Base-by-base conservation (phyloP, 495 filamentous ascomycete species). In the Trichoderma parareesei region DNA sequence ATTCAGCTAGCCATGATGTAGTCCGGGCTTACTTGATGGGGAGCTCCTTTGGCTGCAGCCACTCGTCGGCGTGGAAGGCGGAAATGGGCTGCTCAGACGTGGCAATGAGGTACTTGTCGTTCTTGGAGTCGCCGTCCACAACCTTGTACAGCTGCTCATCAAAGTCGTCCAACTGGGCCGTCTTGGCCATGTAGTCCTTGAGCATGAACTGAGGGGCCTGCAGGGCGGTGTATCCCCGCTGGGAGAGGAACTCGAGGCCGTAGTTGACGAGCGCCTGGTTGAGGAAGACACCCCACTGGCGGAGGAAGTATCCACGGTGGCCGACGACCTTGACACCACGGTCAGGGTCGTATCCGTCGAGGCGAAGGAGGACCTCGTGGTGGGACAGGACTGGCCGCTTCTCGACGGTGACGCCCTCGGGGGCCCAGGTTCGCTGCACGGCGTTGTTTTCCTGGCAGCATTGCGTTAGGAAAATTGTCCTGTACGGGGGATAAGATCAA, bases 131-230 rank as follows among this genome's bases (percentile, higher is more conserved):
- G 66, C 90, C 89, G 65, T 91, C 90, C 7, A 91, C 85, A 60
- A 98, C 93, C 77, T 98, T 98, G 79, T 98, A 98, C 46, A 98
- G 76, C 71, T 98, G 92, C 74, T 98, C 94, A 69, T 98, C 94
- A 71, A 98, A 98, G 68, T 98, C 90, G 71, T 93, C 91, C 18
- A 98, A 85, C 77, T 98, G 95, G 4, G 94, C 94, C 1, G 94
- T 98, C 80, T 97, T 97, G n/a, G 92, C 94, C 95, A 98, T 98
- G 74, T 90, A 87, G 46, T 96, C 90, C 77, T 87, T 88, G 62
- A 93, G 83, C 94, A 98, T 98, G 79, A 98, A 96, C 68, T 92
- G 92, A 3, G 94, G 94, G 11, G 93, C 91, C 72, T 96, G 91
- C 64, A 94, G 88, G 3, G 91, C 87, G n/a, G 81, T 92, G 76